Conservation (phyloP, 805 yeast genomes). For the Pichia rugopelliculosa region DNA sequence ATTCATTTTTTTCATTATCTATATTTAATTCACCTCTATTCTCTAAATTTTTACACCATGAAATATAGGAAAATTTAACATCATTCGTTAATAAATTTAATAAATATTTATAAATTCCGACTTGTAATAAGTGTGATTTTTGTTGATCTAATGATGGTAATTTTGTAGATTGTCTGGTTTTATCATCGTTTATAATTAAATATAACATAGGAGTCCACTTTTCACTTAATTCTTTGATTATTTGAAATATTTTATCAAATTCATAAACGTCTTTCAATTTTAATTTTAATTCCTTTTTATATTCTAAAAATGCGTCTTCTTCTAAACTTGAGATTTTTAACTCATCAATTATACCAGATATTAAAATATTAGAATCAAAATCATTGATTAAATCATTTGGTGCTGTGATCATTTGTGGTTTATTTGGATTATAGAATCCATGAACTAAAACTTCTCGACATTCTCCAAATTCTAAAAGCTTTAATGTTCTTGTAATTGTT, state of each 20-base stretch:
- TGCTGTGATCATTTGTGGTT: not conserved
- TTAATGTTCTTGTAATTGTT: conserved; percentile 32
- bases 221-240: conserved; percentile 6
- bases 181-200: conserved; percentile 46
- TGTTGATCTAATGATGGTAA: conserved; percentile 31
- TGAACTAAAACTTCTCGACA: conserved; percentile 61
- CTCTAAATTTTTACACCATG: conserved; percentile 39
- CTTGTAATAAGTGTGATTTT: conserved; percentile 45
- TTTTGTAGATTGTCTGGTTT: conserved; percentile 42
- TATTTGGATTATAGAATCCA: conserved; percentile 31
- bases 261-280: conserved; percentile 13
- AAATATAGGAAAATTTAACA: conserved; percentile 30
- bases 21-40: conserved; percentile 32
- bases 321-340: conserved; percentile 23
- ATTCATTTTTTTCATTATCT: conserved; percentile 38
- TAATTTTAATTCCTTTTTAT: conserved; percentile 17
- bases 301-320: conserved; percentile 14
- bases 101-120: conserved; percentile 49
- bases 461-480: conserved; percentile 39
- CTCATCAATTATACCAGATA: conserved; percentile 62
- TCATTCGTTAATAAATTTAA: conserved; percentile 31
- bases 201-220: conserved; percentile 26
- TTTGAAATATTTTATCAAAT: conserved; percentile 15
- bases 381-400: conserved; percentile 4
- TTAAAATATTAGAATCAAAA: conserved; percentile 31